Percentiles rank a stretch among this genome's conserved stretches.
These are phyloP conservation scores for Fistulifera pelliculosa DNA, from an alignment of 108 stramenopile species.

Conservation along the genomic window DNA sequence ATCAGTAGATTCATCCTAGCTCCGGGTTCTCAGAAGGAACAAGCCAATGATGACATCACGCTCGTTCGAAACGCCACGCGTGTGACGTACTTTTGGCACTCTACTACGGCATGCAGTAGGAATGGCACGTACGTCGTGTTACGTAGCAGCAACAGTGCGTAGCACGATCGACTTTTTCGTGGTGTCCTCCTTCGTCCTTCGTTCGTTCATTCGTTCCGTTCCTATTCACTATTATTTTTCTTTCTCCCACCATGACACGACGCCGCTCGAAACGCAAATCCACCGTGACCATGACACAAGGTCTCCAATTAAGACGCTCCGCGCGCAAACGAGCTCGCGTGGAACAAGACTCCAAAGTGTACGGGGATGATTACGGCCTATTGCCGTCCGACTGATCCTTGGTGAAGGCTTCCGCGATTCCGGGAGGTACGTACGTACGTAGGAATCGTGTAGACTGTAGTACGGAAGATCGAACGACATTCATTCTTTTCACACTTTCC, in stretches of 20 bases:
- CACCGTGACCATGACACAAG: constrained; percentile 19
- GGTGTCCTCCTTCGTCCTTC: too few relatives aligned
- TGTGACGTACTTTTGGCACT: too few relatives aligned
- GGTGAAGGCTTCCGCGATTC: constrained; percentile 72
- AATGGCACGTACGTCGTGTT: too few relatives aligned
- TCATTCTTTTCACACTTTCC: background rate
- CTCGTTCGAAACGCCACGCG: too few relatives aligned
- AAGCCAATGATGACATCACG: too few relatives aligned
- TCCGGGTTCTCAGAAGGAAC: too few relatives aligned
- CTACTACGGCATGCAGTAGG: too few relatives aligned
- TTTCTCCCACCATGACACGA: constrained; percentile 24
- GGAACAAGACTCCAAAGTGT: constrained; percentile 41
- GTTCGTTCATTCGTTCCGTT: too few relatives aligned
- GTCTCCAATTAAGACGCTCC: constrained; percentile 34
- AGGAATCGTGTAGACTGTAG: background rate
- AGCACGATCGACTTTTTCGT: too few relatives aligned
- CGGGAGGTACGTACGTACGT: constrained; percentile 73
- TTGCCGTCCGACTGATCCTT: constrained; percentile 74
- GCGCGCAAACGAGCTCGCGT: constrained; percentile 29
- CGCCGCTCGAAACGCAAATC: constrained; percentile 42
- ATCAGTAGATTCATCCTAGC: too few relatives aligned
- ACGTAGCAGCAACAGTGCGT: too few relatives aligned
- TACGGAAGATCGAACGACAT: background rate
- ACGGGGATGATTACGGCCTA: constrained; percentile 79
- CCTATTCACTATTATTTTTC: too few relatives aligned